phyloP scores from a whole-genome alignment of 176 grass and related monocot genomes.

The Ampelocalamus luodianensis region DNA sequence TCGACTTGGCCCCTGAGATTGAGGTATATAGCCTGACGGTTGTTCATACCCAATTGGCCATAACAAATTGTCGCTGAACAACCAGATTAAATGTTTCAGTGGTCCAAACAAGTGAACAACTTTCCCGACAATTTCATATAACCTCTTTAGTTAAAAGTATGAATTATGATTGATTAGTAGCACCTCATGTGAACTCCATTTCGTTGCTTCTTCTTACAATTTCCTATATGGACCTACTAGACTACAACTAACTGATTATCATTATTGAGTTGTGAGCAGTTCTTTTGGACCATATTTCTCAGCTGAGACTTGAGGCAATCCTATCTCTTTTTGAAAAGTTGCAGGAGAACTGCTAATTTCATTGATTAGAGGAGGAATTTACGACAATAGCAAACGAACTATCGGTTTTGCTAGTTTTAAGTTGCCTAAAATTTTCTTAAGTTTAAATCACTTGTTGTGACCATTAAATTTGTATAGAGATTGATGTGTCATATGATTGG shows the following conservation, averaged over 20 bases:
- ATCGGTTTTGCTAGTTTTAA: too few relatives aligned
- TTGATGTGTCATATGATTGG: too few relatives aligned
- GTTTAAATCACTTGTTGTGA: too few relatives aligned
- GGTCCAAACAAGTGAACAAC: background rate
- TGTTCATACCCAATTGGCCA: background rate
- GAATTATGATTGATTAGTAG: constrained; percentile 5
- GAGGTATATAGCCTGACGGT: background rate
- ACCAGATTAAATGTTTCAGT: background rate
- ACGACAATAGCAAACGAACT: background rate
- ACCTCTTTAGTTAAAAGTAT: background rate
- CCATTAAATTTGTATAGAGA: too few relatives aligned
- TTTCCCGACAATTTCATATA: constrained; percentile 4
- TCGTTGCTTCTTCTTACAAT: constrained; percentile 11
- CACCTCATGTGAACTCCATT: constrained; percentile 33
- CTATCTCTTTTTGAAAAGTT: background rate
- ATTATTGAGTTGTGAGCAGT: background rate
- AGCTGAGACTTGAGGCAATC: too few relatives aligned
- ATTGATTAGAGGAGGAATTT: background rate
- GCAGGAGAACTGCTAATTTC: constrained; percentile 18
- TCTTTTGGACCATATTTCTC: background rate
- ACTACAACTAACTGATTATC: background rate
- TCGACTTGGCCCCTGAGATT: background rate
- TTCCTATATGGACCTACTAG: background rate
- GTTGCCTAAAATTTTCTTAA: too few relatives aligned
- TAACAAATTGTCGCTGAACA: background rate